Base-by-base conservation (phyloP, 106 monocot genomes). In the Cymbidium sinense region DNA sequence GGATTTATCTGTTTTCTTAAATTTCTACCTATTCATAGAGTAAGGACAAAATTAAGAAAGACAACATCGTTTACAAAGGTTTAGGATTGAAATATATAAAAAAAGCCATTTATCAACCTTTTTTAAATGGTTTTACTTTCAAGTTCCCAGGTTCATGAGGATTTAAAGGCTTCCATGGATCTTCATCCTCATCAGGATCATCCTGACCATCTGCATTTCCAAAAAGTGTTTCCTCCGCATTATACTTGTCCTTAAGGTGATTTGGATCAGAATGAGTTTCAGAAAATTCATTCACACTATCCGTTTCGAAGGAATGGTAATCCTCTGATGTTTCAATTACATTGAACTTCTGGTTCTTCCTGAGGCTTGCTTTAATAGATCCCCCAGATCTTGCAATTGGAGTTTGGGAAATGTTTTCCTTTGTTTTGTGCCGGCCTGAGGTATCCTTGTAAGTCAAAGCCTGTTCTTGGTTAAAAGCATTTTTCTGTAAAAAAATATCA, bases 101-200 rank as follows among this genome's bases (percentile, higher is more conserved):
- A 77, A 33, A 4, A 51, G 36, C 13, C 33, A 67, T 76, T 11
- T 34, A 37, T 72, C 74, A 78, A 98, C 96, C 88, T 92, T 79
- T 88, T 77, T 72, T 90, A 65, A 79, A 92, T 55, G 96, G 88
- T 77, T 88, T 91, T 82, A 94, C 77, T 79, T 88, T 89, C 75
- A 98, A 80, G 70, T 84, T 87, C 64, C 96, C 96, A 79, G 85
- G 85, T 84, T 98, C 94, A 86, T 98, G 88, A 79, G 96, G 96
- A 86, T 98, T 88, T 76, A 98, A 82, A 82, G 93, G 93, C 71
- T 88, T 92, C 96, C 96, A 98, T 34, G 96, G 93, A 82, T 94
- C 91, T 47, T 91, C 86, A 19, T 88, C 89, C 65, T 77, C 79
- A 29, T 96, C 96, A 55, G 83, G 85, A 82, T 90, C 84, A 80